Base-by-base conservation (phyloP, 139 green algal genomes). In the Chlamydomonas eustigma region DNA sequence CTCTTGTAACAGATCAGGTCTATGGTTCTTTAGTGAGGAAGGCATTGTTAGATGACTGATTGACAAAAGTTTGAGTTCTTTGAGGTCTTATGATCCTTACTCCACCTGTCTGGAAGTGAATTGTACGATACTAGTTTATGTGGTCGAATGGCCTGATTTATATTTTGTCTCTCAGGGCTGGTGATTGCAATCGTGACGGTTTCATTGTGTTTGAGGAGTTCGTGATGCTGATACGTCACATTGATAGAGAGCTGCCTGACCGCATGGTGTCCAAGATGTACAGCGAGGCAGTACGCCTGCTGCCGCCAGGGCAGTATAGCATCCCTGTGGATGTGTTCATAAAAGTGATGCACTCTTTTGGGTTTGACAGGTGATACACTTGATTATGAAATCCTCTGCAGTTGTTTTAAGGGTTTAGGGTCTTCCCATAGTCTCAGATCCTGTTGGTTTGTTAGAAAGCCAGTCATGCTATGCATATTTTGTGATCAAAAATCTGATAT, bases 171-270 rank as follows among this genome's bases (percentile, higher is more conserved):
- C 71, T 66, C 81, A 79, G 76, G 5, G 77, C 78, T 4, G 81
- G 51, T 4, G 81, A 86, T 77, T 38, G 28, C 8, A 78, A 86
- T 75, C 34, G 50, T 18, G 81, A 86, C 64, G 81, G 75, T 8
- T 36, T 80, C 25, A 51, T 80, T n/a, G 65, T 30, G 30, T 83
- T 82, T 39, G 81, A 86, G 66, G 74, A 82, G 64, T 81, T 86
- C 35, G 74, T 71, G 4, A 70, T 68, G 1, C n/a, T 72, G 1
- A 2, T 80, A 1, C 4, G 36, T 1, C 18, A 70, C 12, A 67
- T 67, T 2, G 50, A 65, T 2, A 66, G 67, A 37, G 67, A 76
- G n/a, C 50, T 34, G 30, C 50, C 66, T 28, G 73, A 78, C 4
- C 73, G 73, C 37, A 34, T 78, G 31, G 4, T 73, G 28, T 72